Base-by-base conservation (phyloP, 345 rosid species). In the Dipteronia sinensis region DNA sequence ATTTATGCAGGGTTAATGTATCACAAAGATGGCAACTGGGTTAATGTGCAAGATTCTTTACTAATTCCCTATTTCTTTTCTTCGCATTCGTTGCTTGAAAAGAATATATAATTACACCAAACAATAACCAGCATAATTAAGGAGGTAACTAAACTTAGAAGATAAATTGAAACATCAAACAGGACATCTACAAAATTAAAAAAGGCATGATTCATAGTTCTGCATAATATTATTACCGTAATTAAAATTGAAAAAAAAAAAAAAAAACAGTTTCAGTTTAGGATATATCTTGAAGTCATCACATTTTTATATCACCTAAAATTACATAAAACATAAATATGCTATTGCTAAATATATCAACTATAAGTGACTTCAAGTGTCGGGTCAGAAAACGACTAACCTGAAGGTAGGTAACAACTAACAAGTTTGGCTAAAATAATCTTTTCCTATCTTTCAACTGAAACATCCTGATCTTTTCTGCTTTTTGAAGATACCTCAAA, bases 341-440 rank as follows among this genome's bases (percentile, higher is more conserved):
- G 66, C 15, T 34, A 34, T 34, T 34, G 38, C 6, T 34, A 72
- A 58, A 11, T 7, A 38, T 20, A 40, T 38, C 53, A 40, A 72
- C 5, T 53, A 22, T 42, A 8, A 20, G 44, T 27, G 66, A 59
- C 55, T 59, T 22, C 51, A 20, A 72, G 51, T n/a, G 38, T 20
- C 0, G 10, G 17, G n/a, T 3, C 2, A 58, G 40, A 29, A 31
- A 55, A 25, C 11, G 31, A 49, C 75, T 38, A 72, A 58, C 53
- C 66, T 58, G 55, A 72, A 72, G 2, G 34, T 19, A n/a, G 67
- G 31, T 13, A 17, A 58, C 75, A 34, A 34, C 31, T 7, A 27
- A 58, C 75, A 38, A 34, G 65, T 72, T 38, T 59, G 34, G 67
- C 67, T 72, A 20, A 22, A 16, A 59, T 34, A 16, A 59, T 20